phyloP scores from a whole-genome alignment of 2,329 filamentous ascomycete species.

The Ceratocystis cubensis region DNA sequence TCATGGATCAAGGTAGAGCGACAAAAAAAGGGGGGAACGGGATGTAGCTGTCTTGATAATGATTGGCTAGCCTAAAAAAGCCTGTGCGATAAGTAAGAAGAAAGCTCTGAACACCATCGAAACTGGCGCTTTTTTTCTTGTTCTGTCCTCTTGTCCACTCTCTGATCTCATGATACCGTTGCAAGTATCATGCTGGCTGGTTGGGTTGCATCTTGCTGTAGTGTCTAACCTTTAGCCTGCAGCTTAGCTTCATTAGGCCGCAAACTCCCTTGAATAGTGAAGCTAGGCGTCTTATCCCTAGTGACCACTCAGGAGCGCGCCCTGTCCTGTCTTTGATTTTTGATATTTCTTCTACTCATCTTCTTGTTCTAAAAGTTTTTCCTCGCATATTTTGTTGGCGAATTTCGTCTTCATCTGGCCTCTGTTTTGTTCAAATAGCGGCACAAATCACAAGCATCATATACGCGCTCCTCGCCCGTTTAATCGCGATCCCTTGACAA shows the following conservation, averaged over 20 bases:
- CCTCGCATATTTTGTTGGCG: neutral
- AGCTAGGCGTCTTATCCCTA: neutral
- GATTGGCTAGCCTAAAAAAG: neutral
- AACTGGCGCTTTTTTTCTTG: neutral
- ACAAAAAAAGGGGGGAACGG: neutral
- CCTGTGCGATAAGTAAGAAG: neutral
- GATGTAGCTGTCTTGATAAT: neutral
- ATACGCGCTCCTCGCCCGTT: neutral
- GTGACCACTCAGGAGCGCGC: neutral
- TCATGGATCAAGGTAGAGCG: conserved; percentile 1
- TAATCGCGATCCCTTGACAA: neutral
- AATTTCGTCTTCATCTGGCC: neutral
- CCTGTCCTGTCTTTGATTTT: neutral
- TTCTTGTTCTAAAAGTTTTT: neutral
- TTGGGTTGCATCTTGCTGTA: neutral
- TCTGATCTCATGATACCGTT: neutral
- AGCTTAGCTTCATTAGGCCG: neutral
- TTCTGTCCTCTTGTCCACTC: neutral
- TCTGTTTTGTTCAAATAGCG: neutral
- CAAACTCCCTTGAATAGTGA: neutral
- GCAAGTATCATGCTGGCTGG: neutral
- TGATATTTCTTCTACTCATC: neutral
- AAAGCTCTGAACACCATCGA: conserved; percentile 1
- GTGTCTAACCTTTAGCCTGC: neutral
- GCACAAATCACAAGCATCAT: neutral